Conservation (phyloP, 2,329 filamentous ascomycete genomes). For the Remersonia thermophila region DNA sequence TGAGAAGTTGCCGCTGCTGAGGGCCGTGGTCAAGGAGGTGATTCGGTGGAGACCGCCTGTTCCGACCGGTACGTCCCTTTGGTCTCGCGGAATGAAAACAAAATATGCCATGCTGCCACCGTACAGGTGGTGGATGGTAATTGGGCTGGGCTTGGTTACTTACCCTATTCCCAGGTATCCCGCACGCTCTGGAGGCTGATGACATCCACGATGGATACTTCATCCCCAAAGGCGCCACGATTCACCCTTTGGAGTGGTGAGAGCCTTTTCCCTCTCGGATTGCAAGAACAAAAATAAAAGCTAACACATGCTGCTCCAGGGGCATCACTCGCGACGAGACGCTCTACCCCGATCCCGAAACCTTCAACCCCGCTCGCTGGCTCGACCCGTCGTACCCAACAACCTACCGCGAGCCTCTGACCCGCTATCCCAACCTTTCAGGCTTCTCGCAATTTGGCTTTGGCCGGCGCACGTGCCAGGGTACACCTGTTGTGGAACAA, state of each 20-base stretch:
- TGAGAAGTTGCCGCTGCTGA: constrained; percentile 32
- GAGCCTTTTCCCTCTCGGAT: constrained; percentile 8
- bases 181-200: constrained; percentile 37
- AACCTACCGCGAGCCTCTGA: constrained; percentile 20
- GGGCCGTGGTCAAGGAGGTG: constrained; percentile 39
- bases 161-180: constrained; percentile 26
- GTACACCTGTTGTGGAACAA: constrained; percentile 20
- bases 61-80: constrained; percentile 33
- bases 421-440: constrained; percentile 20
- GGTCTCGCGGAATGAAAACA: not conserved
- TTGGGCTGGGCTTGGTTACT: too few relatives aligned
- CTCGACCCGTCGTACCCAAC: constrained; percentile 17
- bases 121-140: too few relatives aligned
- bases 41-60: constrained; percentile 43
- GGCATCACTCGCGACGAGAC: constrained; percentile 33
- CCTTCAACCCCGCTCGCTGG: constrained; percentile 21
- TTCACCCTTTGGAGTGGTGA: constrained; percentile 41
- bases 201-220: constrained; percentile 41
- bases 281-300: too few relatives aligned
- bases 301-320: constrained; percentile 18
- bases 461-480: constrained; percentile 30
- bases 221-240: constrained; percentile 38
- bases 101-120: too few relatives aligned
- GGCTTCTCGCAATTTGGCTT: constrained; percentile 31
- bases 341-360: constrained; percentile 19